phyloP scores from a whole-genome alignment of 208 protist genomes.

The Crithidia bombi region DNA sequence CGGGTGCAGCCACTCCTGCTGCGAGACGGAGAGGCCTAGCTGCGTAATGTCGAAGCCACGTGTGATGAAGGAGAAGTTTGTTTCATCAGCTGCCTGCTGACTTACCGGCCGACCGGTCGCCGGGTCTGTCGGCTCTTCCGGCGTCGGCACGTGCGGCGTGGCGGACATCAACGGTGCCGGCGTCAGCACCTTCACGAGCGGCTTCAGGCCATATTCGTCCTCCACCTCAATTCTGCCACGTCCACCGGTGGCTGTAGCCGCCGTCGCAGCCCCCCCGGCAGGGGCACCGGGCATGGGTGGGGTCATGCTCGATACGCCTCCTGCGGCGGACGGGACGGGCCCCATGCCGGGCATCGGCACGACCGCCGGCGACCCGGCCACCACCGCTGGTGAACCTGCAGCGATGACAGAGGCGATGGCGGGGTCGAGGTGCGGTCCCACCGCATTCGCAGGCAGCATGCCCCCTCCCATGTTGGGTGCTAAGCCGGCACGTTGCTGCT shows the following conservation, averaged over 20 bases:
- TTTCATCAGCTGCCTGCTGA: conserved; percentile 51
- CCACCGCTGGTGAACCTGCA: conserved; percentile 8
- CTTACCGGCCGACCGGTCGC: conserved; percentile 43
- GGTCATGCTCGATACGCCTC: neutral
- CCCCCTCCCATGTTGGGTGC: conserved; percentile 7
- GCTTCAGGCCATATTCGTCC: conserved; percentile 71
- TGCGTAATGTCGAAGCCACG: conserved; percentile 77
- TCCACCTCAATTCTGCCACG: conserved; percentile 63
- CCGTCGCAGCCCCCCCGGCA: neutral
- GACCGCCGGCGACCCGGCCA: neutral
- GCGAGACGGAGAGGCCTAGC: conserved; percentile 65
- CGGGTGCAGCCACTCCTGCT: conserved; percentile 74
- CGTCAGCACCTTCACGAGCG: conserved; percentile 49
- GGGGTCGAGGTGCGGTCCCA: conserved; percentile 29
- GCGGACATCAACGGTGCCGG: conserved; percentile 41
- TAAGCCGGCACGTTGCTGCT: conserved; percentile 26
- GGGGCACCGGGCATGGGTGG: neutral
- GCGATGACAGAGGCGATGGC: conserved; percentile 29
- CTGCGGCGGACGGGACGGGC: neutral
- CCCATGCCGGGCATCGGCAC: neutral
- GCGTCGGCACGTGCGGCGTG: conserved; percentile 29
- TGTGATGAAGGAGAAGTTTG: conserved; percentile 71
- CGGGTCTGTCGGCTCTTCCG: conserved; percentile 39
- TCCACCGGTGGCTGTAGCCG: neutral
- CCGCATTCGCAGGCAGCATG: conserved; percentile 22